Evolutionary conservation across 2,329 filamentous ascomycete species (phyloP), one percentile per base, ranked within the genome.

Genomic region (Sclerotinia trifoliorum): DNA sequence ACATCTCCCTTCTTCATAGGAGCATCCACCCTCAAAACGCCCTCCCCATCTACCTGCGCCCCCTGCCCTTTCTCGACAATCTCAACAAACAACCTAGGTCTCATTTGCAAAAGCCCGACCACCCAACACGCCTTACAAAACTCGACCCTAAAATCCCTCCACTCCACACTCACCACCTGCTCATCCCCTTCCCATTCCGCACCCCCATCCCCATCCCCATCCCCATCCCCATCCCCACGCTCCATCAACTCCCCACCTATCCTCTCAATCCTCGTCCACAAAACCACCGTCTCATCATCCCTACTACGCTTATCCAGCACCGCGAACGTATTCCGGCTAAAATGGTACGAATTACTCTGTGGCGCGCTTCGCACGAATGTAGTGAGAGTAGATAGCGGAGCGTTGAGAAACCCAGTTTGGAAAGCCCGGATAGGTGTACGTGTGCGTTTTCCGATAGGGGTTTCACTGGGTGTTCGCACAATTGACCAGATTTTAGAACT

Each of bases 31-130:
- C 15, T 62, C 0, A 62, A 15, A 7, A 49, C 13, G 0, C 58
- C 58, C 2, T 49, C 21, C 44, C 29, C 58, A 39, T 62, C 26
- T 26, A 62, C 58, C n/a, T 48, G 21, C 2, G 58, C 21, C 0
- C 58, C 57, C 13, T 62, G 44, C n/a, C 44, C 44, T 19, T 24
- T 62, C 29, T 62, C 58, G 26, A 61, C 57, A 49, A 48, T 49
- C 46, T 49, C 58, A 6, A 48, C 29, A 35, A 62, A 62, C 44
- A 62, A 35, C 29, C 11, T 3, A 3, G 58, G 58, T 7, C 15
- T 35, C 29, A 6, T 15, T 3, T 49, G 21, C 13, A 49, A 17
- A 1, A 62, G 6, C 6, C 58, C 58, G 13, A 24, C 58, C 7
- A 62, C 58, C 58, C 58, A 62, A 24, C 26, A 62, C 29, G 44